These are phyloP conservation scores for Silene conica DNA, from an alignment of 148 eudicot genomes.

Conservation along the genomic window DNA sequence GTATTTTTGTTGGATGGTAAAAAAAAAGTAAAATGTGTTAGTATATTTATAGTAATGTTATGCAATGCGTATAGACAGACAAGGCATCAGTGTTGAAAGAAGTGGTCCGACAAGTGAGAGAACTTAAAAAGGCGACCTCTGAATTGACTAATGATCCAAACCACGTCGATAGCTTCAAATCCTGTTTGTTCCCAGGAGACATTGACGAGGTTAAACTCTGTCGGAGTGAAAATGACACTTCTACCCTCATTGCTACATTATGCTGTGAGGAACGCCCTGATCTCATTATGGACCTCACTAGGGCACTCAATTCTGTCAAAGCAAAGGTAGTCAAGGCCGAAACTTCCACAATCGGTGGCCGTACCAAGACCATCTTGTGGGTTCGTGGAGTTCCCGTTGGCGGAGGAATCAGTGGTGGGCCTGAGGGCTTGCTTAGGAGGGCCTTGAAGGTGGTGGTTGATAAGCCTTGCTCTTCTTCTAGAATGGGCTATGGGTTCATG, in stretches of 20 bases:
- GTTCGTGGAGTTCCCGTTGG: constrained; percentile 28
- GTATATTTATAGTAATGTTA: not conserved
- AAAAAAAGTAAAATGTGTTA: too few relatives aligned
- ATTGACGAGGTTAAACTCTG: constrained; percentile 50
- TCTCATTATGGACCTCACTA: constrained; percentile 49
- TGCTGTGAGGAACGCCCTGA: constrained; percentile 84
- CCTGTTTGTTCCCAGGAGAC: constrained; percentile 50
- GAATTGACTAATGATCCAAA: constrained; percentile 24
- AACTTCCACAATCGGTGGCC: constrained; percentile 76
- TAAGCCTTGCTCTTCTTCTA: constrained; percentile 28
- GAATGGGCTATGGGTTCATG: constrained; percentile 30
- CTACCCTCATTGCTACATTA: constrained; percentile 45
- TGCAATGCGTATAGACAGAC: constrained; percentile 53
- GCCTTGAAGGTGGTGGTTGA: constrained; percentile 70
- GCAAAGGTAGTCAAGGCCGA: constrained; percentile 66
- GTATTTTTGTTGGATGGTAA: too few relatives aligned
- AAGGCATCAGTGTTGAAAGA: constrained; percentile 85
- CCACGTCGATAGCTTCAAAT: constrained; percentile 12
- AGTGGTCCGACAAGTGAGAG: constrained; percentile 71
- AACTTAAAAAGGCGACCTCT: constrained; percentile 53
- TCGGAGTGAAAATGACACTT: constrained; percentile 28
- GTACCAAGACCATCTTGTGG: constrained; percentile 63
- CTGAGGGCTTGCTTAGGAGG: constrained; percentile 33
- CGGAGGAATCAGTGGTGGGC: constrained; percentile 32
- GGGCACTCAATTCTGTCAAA: constrained; percentile 52